Evolutionary conservation across 2,329 filamentous ascomycete genomes (phyloP), one percentile per base, ranked within the genome.

Genomic region (Exutisphaerella laricina): DNA sequence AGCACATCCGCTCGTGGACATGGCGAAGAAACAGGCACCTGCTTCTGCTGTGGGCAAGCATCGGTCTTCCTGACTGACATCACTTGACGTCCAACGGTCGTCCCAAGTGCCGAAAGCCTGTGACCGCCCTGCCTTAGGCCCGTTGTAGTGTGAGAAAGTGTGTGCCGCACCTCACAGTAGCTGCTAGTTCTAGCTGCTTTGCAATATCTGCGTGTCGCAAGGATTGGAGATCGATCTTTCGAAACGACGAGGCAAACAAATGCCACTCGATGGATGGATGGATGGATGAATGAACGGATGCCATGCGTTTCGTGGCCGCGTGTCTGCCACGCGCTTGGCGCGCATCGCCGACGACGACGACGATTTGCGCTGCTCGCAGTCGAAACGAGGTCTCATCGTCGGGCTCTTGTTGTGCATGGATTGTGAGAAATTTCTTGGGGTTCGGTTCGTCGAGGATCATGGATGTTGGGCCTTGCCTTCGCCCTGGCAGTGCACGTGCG

Each of bases 71-170:
- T 21, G 39, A 40, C 48, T 46, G 50, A 48, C 47, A 53, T 50
- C 42, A 53, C 47, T 45, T 51, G 48, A 49, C 48, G 39, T 46
- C 34, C 47, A 47, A 48, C 43, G 41, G 45, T 42, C 39, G 26
- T 46, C 37, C 30, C 43, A 49, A 53, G 50, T 53, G 48, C 50
- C 50, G 50, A 53, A 51, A 45, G 44, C 41, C 30, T 45, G 45
- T 45, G 49, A 26, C 43, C 45, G 49, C 49, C 40, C 41, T 41
- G 40, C 43, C 23, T 35, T 20, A 10, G 6, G 33, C 33, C n/a
- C n/a, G 33, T 20, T 20, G 30, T 18, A 33, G 43, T 41, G 28
- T 43, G 40, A 22, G 10, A 28, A 30, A 39, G 41, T 16, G 34
- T 41, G 45, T 40, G 43, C 40, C 49, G 46, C 41, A 42, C 43